These are phyloP conservation scores for Pseudogymnoascus sp. DNA, from an alignment of 2,329 filamentous ascomycete genomes.

Conservation along the genomic window DNA sequence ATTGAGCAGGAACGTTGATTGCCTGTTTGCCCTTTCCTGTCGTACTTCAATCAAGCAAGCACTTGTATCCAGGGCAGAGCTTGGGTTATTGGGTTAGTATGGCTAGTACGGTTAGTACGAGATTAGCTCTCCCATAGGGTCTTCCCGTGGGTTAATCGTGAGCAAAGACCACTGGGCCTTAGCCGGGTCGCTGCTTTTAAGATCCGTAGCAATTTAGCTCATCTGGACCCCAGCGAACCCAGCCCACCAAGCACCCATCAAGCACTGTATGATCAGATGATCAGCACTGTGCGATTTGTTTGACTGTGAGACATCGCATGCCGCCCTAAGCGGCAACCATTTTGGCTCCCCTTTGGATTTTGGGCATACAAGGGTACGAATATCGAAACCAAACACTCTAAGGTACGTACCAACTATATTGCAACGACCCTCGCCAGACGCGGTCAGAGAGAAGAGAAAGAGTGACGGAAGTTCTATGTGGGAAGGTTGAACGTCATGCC, in stretches of 20 bases:
- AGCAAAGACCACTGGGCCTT: slow-evolving; percentile 1
- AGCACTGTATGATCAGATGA: background rate
- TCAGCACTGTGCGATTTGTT: background rate
- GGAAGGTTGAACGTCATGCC: background rate
- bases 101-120: background rate
- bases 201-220: background rate
- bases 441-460: background rate
- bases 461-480: background rate
- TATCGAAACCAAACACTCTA: background rate
- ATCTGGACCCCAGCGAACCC: background rate
- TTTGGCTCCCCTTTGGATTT: background rate
- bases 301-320: background rate
- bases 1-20: background rate
- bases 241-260: background rate
- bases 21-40: background rate
- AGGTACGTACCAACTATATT: slow-evolving; percentile 6
- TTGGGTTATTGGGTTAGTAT: background rate
- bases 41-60: background rate
- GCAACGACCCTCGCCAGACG: slow-evolving; percentile 3
- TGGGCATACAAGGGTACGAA: background rate
- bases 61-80: slow-evolving; percentile 6
- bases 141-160: slow-evolving; percentile 6
- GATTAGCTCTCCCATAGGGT: slow-evolving; percentile 1
- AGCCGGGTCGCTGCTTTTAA: background rate
- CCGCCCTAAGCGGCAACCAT: background rate